Percentiles rank a stretch among this genome's conserved stretches.
phyloP scores from a whole-genome alignment of 192 early-diverging fungal species.

The Coemansia sp. region DNA sequence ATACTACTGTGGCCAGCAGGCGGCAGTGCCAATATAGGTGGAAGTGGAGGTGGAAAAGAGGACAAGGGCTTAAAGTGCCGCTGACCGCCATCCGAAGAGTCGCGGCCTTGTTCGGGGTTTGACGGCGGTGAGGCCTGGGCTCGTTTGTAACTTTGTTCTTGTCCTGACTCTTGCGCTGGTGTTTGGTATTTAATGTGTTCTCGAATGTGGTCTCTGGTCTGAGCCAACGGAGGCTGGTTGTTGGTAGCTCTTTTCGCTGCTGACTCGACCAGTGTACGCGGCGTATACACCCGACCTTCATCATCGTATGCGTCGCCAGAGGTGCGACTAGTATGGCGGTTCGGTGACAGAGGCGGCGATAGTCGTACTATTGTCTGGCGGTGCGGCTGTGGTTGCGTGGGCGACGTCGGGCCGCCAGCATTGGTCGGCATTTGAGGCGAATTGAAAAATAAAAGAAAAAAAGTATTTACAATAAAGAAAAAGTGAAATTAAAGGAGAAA shows the following conservation, averaged over 20 bases:
- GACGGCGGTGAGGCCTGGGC: background rate
- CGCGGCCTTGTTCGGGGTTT: conserved; percentile 37
- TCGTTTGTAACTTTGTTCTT: background rate
- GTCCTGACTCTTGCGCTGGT: background rate
- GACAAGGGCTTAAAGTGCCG: background rate
- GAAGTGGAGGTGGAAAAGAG: conserved; percentile 9
- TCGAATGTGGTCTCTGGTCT: background rate
- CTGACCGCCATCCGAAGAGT: conserved; percentile 9
- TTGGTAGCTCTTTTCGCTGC: conserved; percentile 24
- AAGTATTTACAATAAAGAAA: background rate
- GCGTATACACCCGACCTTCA: conserved; percentile 19
- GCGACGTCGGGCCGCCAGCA: background rate
- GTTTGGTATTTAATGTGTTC: background rate
- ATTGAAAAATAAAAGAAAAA: background rate
- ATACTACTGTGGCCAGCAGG: conserved; percentile 27
- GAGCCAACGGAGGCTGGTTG: background rate
- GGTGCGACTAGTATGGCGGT: background rate
- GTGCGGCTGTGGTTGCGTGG: conserved; percentile 3
- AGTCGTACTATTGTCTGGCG: conserved; percentile 46
- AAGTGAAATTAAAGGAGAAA: background rate
- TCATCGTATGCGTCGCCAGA: conserved; percentile 3
- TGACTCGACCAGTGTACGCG: conserved; percentile 39
- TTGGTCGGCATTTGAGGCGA: background rate
- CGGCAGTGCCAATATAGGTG: conserved; percentile 9
- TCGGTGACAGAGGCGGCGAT: conserved; percentile 11